phyloP scores from a whole-genome alignment of 192 early-diverging fungal species.

The Backusella liffmaniae region DNA sequence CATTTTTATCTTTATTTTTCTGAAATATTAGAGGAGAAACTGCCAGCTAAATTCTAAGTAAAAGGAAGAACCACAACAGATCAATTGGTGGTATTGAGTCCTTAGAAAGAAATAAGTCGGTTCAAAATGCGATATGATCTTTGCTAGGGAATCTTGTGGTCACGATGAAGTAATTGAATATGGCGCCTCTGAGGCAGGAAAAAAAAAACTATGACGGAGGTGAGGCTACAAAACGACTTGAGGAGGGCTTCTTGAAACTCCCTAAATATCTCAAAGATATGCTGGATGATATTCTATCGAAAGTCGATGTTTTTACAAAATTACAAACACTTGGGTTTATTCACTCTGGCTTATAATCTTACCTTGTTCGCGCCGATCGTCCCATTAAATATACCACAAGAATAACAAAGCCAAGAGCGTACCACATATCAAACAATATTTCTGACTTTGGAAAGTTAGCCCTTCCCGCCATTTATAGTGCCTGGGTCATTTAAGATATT shows the following conservation, averaged over 20 bases:
- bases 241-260: neutral
- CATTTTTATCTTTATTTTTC: no score
- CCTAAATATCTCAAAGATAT: neutral
- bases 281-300: neutral
- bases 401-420: neutral
- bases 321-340: neutral
- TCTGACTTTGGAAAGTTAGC: neutral
- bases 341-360: neutral
- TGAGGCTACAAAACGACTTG: neutral
- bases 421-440: neutral
- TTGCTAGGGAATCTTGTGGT: no score
- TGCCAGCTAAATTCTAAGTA: no score
- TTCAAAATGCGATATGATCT: no score
- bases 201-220: no score
- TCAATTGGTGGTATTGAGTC: no score
- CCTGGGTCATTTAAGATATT: neutral
- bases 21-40: no score
- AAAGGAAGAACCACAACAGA: no score
- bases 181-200: no score
- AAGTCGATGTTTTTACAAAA: neutral
- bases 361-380: neutral
- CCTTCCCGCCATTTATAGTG: neutral
- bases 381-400: constrained; percentile 3
- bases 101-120: no score
- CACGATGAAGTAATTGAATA: no score